Base-by-base conservation (phyloP, 345 rosid species). In the Syzygium oleosum region DNA sequence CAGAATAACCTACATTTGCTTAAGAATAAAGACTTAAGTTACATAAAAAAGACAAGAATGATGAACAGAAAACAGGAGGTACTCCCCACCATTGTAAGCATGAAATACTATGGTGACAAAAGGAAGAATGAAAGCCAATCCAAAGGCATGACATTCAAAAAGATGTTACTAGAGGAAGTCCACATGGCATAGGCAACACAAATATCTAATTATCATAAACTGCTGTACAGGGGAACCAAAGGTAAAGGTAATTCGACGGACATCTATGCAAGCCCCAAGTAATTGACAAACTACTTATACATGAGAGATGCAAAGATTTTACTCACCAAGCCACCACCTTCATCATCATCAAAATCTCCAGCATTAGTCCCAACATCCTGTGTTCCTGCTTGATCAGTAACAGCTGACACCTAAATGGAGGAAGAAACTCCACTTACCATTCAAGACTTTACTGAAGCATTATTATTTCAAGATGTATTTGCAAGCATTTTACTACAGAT, bases 261-360 rank as follows among this genome's bases (percentile, higher is more conserved):
- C 27, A 61, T n/a, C 58, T 25, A 23, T 84, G 12, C 38, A 87
- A 83, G 77, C 52, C 9, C 61, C 85, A 31, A 83, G 9, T 51
- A 88, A 56, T 86, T 31, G 51, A 68, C 17, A 15, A n/a, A 38
- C 51, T 63, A 84, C 25, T 29, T 49, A 34, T 83, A 38, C 52
- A 80, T 1, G 58, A 41, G 56, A 10, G 29, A 55, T 38, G 77
- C n/a, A 88, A 61, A 87, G 14, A 52, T 88, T 85, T 80, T 87
- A 92, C 99, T 95, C 84, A 98, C 99, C 97, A 96, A 92, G 88
- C 98, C 99, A 87, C 95, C 96, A 73, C 99, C 99, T 65, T 98
- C 99, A 51, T 98, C 98, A 83, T 98, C 99, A 92, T 98, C 99
- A 89, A 98, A 91, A 96, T 98, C 99, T 88, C 93, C 96, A 4